Conservation (phyloP, 768 basidiomycete species). For the Lactifluus pinguis region DNA sequence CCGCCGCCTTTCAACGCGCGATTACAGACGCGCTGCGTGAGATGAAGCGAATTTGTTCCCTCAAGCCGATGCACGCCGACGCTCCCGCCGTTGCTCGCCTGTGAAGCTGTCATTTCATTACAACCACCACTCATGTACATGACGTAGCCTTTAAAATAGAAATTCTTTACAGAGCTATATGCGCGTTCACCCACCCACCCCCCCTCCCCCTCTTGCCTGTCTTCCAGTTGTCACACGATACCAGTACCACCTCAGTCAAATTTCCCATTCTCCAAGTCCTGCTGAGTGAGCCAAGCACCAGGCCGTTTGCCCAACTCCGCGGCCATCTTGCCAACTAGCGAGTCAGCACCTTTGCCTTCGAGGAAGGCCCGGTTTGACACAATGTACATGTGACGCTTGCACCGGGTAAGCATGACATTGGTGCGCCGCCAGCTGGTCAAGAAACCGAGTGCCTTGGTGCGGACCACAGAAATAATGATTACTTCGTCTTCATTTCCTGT, state of each 20-base stretch:
- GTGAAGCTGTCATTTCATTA: slow-evolving; percentile 4
- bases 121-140: slow-evolving; percentile 1
- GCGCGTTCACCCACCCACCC: not conserved
- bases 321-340: slow-evolving; percentile 36
- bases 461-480: slow-evolving; percentile 64
- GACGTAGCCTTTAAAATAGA: not conserved
- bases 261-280: slow-evolving; percentile 31
- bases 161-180: not conserved
- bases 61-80: slow-evolving; percentile 4
- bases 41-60: slow-evolving; percentile 39
- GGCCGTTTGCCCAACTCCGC: slow-evolving; percentile 25
- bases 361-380: slow-evolving; percentile 56
- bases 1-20: slow-evolving; percentile 51
- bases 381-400: slow-evolving; percentile 72
- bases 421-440: slow-evolving; percentile 54
- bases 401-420: slow-evolving; percentile 85
- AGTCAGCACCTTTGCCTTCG: slow-evolving; percentile 37
- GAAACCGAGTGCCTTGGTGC: slow-evolving; percentile 58
- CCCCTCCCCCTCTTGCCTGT: not conserved
- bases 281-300: slow-evolving; percentile 30
- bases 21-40: slow-evolving; percentile 56
- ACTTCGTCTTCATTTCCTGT: slow-evolving; percentile 78
- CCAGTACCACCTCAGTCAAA: slow-evolving; percentile 18
- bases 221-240: no score
- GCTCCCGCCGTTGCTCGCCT: slow-evolving; percentile 1